Conservation (phyloP, 768 basidiomycete species). For the Xerocomus potaroensis region DNA sequence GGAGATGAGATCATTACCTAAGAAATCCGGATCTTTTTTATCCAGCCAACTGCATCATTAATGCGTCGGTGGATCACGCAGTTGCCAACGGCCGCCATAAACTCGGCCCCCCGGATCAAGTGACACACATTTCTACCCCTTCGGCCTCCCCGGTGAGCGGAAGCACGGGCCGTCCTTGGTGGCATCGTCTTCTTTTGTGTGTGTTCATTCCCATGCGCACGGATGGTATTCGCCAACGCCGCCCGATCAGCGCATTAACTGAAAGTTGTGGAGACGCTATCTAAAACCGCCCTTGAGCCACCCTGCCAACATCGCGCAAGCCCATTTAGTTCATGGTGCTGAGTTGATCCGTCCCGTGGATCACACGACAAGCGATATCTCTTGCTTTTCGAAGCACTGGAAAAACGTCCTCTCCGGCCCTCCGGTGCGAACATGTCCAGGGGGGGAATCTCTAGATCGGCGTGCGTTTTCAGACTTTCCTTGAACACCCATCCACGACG, state of each 20-base stretch:
- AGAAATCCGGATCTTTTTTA: background rate
- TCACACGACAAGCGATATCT: too few species aligned
- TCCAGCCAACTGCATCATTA: background rate
- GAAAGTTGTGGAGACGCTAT: too few species aligned
- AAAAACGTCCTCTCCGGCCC: too few species aligned
- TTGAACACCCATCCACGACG: too few species aligned
- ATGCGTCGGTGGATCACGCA: background rate
- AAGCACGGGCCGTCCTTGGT: too few species aligned
- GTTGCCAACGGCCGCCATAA: background rate
- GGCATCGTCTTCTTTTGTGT: too few species aligned
- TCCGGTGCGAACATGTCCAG: too few species aligned
- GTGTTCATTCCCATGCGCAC: too few species aligned
- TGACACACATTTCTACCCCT: background rate
- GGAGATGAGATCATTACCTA: slow-evolving; percentile 1
- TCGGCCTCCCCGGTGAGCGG: too few species aligned
- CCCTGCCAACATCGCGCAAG: background rate
- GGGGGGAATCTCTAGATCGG: background rate
- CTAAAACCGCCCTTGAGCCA: too few species aligned
- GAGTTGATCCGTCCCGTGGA: background rate
- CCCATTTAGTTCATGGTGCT: background rate
- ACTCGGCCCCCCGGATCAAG: too few species aligned
- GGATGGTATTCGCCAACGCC: background rate
- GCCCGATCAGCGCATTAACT: background rate
- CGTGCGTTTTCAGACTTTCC: too few species aligned
- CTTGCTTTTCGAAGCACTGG: background rate